phyloP scores from a whole-genome alignment of 257 asterid genomes.

The Solanum habrochaites region DNA sequence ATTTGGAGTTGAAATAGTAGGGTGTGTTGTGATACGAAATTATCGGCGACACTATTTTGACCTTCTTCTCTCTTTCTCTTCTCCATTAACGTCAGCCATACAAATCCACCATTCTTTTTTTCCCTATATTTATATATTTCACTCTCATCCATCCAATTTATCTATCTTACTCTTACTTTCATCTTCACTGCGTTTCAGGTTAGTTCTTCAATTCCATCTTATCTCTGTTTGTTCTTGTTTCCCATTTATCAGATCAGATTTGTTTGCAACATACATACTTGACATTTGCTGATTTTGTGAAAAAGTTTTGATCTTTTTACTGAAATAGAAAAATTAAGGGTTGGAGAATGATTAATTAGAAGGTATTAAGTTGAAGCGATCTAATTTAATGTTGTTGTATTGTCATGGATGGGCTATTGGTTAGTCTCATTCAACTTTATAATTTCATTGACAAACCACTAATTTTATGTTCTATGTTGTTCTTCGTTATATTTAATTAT shows the following conservation, averaged over 20 bases:
- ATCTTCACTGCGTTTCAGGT: background rate
- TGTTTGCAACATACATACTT: background rate
- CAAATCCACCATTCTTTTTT: background rate
- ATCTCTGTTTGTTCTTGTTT: background rate
- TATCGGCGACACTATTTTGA: background rate
- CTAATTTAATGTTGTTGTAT: background rate
- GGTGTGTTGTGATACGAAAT: background rate
- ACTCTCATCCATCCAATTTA: background rate
- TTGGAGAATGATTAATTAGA: background rate
- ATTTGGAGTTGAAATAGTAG: background rate
- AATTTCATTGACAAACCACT: background rate
- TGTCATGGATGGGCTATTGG: background rate
- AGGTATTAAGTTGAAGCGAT: background rate
- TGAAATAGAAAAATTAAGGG: background rate
- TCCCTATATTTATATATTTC: background rate
- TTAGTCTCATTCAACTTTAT: background rate
- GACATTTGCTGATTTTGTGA: background rate
- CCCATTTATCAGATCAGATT: background rate
- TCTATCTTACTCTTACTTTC: background rate
- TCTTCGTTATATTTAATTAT: background rate
- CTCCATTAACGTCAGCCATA: background rate
- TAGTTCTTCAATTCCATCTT: background rate
- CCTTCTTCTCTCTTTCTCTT: background rate
- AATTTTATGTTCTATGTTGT: background rate
- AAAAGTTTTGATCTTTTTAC: background rate